These are phyloP conservation scores for Rubia balearica DNA, from an alignment of 305 asterid species.

Conservation along the genomic window DNA sequence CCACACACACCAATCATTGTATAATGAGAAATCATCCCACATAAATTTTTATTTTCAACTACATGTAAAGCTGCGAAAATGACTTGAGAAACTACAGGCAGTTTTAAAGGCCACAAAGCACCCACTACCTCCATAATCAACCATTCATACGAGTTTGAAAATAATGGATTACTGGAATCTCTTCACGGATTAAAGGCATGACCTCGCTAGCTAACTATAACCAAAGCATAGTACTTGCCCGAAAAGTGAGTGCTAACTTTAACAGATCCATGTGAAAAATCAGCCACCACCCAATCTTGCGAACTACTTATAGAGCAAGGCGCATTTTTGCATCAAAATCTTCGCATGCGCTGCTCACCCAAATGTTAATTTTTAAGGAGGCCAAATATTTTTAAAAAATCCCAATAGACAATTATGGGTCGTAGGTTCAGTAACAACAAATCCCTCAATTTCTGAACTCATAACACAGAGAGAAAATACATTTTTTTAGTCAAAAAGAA, in stretches of 20 bases:
- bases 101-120: background rate
- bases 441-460: background rate
- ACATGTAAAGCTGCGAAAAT: background rate
- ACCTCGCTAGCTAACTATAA: background rate
- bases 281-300: background rate
- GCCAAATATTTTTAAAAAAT: background rate
- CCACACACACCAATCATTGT: background rate
- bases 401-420: background rate
- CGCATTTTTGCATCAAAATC: background rate
- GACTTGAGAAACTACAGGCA: background rate
- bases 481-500: background rate
- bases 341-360: too few relatives aligned
- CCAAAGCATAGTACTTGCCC: background rate
- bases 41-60: background rate
- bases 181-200: background rate
- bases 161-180: background rate
- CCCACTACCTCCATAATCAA: background rate
- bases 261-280: background rate
- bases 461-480: background rate
- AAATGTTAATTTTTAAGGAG: background rate
- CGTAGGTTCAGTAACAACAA: background rate
- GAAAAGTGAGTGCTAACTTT: background rate
- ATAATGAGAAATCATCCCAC: background rate
- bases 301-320: background rate
- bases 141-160: background rate